Base-by-base conservation (phyloP, 441 rosid genomes). In the Jatropha multifida region DNA sequence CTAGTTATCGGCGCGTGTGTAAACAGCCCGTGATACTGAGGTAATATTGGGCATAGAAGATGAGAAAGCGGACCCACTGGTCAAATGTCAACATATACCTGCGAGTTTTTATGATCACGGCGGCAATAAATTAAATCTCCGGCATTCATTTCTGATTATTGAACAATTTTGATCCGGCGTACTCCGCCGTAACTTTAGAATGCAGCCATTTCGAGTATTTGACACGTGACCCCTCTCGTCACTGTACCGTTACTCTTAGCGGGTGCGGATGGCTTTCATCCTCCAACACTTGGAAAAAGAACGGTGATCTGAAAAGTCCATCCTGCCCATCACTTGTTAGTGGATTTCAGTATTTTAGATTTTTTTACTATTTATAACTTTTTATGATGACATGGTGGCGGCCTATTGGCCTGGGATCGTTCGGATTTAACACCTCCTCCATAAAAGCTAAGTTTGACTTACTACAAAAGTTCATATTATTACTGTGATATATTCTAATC, bases 1-100 rank as follows among this genome's bases (percentile, higher is more conserved):
- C 59, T 10, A 11, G 12, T 9, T 5, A 32, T 23, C 13, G 26
- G 81, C 77, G 72, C 75, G 83, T 73, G 72, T 2, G 8, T 0
- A 0, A 40, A 59, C 51, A 23, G 8, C 14, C 60, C 7, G 44
- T 42, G 12, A 37, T 13, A 13, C 3, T 18, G 38, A 46, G 40
- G 62, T 26, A 2, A 38, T 7, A 0, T 52, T 4, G 56, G n/a
- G 7, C 13, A n/a, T 7, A 10, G 54, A 26, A 7, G 13, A 48
- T 37, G 26, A 27, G 61, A 52, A 27, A 5, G 40, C 12, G 72
- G 40, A 7, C 48, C 67, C 58, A 27, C 37, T 7, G 0, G 76
- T 69, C 70, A 72, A 64, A 15, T 1, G 23, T 77, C 61, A 71
- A 14, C 15, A 54, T 7, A 12, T 71, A 38, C 0, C n/a, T 3